Conservation (phyloP, 257 asterid genomes). For the Nicotiana attenuata region DNA sequence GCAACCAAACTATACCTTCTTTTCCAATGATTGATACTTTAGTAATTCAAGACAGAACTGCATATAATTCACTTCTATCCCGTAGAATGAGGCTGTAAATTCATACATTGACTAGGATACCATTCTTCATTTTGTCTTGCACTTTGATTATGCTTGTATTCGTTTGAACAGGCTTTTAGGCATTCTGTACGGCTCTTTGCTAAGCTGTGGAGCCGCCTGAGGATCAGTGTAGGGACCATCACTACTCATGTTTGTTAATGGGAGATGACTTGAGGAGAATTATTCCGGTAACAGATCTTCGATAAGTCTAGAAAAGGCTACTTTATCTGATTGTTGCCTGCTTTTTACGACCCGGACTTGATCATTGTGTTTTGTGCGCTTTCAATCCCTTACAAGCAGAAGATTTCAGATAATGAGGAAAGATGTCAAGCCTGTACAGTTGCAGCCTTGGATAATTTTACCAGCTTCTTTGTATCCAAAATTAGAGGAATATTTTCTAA, state of each 20-base stretch:
- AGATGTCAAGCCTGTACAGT: conserved; percentile 46
- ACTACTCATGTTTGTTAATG: conserved; percentile 36
- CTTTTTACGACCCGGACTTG: conserved; percentile 77
- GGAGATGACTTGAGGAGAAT: conserved; percentile 45
- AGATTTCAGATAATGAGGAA: conserved; percentile 32
- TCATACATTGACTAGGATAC: not conserved
- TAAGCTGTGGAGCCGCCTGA: conserved; percentile 61
- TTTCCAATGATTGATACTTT: not conserved
- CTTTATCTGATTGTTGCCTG: conserved; percentile 58
- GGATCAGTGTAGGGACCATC: conserved; percentile 44
- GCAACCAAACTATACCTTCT: not conserved
- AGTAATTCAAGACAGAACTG: not conserved
- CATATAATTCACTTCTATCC: not conserved
- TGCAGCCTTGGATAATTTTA: not conserved
- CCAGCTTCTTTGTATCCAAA: conserved; percentile 7
- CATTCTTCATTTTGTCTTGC: not conserved
- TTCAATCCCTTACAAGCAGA: conserved; percentile 27
- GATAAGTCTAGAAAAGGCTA: conserved; percentile 79
- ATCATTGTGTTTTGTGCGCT: conserved; percentile 68
- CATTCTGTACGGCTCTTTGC: conserved; percentile 66
- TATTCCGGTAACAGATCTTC: conserved; percentile 55
- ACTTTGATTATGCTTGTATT: conserved; percentile 7
- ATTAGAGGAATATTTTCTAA: not conserved
- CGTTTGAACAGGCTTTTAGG: conserved; percentile 79
- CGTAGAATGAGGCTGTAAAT: conserved; percentile 1